A percentile compares a stretch with the other conserved stretches of the same genome.
These are phyloP conservation scores for Symbiodinium pilosum DNA, from an alignment of 73 alveolate genomes.

Conservation along the genomic window DNA sequence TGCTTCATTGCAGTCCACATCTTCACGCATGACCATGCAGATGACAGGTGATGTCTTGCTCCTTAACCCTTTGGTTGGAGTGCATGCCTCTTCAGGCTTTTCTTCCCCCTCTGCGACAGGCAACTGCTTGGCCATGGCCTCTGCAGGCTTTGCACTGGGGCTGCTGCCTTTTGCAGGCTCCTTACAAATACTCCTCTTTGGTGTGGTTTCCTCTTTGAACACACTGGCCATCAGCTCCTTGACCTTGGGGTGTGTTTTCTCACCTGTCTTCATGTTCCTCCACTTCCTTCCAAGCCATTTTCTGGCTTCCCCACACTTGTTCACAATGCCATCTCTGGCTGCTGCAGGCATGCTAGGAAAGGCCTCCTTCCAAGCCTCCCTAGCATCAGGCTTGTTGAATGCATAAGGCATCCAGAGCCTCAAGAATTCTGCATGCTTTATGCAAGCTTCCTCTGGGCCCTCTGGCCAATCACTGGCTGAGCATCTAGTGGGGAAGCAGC, in stretches of 20 bases:
- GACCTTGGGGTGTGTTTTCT: background rate
- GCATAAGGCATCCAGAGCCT: background rate
- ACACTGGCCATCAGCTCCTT: background rate
- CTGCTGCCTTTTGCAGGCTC: background rate
- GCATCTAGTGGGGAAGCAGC: background rate
- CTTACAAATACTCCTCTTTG: no score
- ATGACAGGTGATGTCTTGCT: no score
- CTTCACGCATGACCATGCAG: no score
- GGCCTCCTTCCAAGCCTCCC: background rate
- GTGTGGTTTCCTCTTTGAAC: background rate
- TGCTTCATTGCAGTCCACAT: no score
- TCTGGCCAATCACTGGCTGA: background rate
- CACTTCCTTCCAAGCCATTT: background rate
- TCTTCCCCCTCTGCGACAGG: background rate
- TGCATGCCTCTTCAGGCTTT: no score
- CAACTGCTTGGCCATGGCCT: background rate
- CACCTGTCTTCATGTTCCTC: constrained; percentile 50
- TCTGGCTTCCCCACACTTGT: no score
- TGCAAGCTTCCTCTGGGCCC: background rate
- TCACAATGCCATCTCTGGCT: background rate
- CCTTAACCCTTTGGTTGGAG: no score
- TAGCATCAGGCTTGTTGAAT: background rate
- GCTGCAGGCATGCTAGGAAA: background rate
- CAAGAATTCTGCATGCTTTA: background rate
- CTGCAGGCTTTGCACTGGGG: background rate